Evolutionary conservation across 805 yeast genomes (phyloP).

Genomic region (Kodamaea hsintzibuensis): DNA sequence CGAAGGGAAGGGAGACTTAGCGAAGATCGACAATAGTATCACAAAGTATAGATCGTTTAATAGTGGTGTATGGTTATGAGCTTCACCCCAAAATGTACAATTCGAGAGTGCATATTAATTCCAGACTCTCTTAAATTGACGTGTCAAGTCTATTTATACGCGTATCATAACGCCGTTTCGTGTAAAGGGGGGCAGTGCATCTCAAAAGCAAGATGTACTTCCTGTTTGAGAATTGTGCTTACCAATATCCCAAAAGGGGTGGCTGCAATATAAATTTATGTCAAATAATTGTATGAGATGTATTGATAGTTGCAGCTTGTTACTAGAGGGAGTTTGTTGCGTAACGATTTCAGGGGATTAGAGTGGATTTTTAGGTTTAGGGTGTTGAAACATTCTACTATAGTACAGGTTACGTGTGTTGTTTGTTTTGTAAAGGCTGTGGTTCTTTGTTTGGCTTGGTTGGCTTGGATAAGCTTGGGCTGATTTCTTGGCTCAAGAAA

Average conservation of each 20-base stretch:
- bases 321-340: background rate
- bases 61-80: background rate
- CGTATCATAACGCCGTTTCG: background rate
- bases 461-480: background rate
- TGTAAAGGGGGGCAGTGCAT: conserved; percentile 1
- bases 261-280: background rate
- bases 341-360: background rate
- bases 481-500: conserved; percentile 6
- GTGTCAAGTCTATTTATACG: conserved; percentile 1
- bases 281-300: background rate
- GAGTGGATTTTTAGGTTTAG: background rate
- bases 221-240: background rate
- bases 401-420: background rate
- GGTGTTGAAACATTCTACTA: background rate
- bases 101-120: background rate
- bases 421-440: too few species aligned
- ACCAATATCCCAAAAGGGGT: background rate
- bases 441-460: background rate
- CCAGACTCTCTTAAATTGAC: background rate
- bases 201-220: background rate
- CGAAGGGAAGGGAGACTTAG: background rate
- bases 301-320: background rate
- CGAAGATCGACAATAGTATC: background rate
- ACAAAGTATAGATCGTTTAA: background rate
- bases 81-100: background rate